Evolutionary conservation across 352 stramenopile species (phyloP).

Genomic region (Labyrinthula sp.): DNA sequence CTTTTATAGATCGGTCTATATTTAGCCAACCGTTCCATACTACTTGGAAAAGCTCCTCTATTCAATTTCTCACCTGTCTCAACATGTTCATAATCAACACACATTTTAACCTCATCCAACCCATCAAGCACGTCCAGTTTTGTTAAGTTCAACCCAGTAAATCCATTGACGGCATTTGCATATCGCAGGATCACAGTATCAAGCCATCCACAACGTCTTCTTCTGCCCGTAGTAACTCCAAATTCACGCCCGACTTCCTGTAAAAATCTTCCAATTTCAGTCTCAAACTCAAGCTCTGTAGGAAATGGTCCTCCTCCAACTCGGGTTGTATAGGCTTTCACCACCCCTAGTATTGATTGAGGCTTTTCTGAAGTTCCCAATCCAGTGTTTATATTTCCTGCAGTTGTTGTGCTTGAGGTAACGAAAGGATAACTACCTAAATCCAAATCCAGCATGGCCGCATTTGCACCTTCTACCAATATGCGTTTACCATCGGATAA

Average conservation of each 20-base stretch:
- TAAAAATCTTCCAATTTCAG: conserved; percentile 56
- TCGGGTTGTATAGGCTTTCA: conserved; percentile 97
- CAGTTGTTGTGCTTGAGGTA: conserved; percentile 88
- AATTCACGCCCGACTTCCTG: conserved; percentile 74
- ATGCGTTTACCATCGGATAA: conserved; percentile 85
- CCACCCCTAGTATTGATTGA: conserved; percentile 84
- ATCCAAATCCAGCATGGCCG: conserved; percentile 98
- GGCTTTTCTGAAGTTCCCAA: conserved; percentile 35
- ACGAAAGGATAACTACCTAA: conserved; percentile 99
- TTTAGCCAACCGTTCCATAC: conserved; percentile 28
- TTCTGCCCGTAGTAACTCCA: conserved; percentile 67
- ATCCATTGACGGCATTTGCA: conserved; percentile 74
- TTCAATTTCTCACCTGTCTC: conserved; percentile 24
- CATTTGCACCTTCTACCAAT: conserved; percentile 93
- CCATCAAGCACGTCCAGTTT: conserved; percentile 96
- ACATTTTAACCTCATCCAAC: conserved; percentile 56
- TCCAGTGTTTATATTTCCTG: conserved; percentile 80
- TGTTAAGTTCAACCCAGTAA: conserved; percentile 90
- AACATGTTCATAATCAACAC: conserved; percentile 24
- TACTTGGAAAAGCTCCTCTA: conserved; percentile 24
- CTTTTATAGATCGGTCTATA: conserved; percentile 36
- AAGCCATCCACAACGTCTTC: conserved; percentile 89
- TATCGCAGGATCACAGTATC: conserved; percentile 67
- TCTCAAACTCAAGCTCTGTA: conserved; percentile 72
- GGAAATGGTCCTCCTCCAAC: conserved; percentile 96